Percentiles rank a stretch among this genome's conserved stretches.
Evolutionary conservation across 352 stramenopile genomes (phyloP).

Genomic region (Thalassiosira ordinaria): DNA sequence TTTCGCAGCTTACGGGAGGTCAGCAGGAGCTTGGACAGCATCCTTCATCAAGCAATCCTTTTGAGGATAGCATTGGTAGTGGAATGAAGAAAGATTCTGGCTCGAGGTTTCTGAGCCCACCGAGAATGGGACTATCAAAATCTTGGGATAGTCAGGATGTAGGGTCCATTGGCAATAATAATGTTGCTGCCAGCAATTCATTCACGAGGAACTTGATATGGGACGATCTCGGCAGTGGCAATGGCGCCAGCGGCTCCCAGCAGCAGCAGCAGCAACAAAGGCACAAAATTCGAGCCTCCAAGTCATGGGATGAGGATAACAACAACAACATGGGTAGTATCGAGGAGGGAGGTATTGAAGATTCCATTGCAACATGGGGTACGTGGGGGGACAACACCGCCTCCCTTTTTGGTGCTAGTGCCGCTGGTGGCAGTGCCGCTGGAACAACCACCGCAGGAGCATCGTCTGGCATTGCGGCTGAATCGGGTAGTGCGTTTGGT

Average conservation of each 20-base stretch:
- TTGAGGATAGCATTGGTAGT: not conserved
- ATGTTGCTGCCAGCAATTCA: not conserved
- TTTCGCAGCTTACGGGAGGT: not conserved
- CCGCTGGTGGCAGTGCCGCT: not conserved
- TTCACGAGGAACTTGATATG: constrained; percentile 3
- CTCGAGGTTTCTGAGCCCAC: not conserved
- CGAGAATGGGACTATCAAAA: constrained; percentile 30
- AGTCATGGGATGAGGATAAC: constrained; percentile 44
- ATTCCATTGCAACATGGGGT: not conserved
- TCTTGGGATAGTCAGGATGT: constrained; percentile 39
- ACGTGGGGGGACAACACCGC: constrained; percentile 25
- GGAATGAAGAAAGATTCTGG: not conserved
- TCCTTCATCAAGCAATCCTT: not conserved
- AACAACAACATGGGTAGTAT: not conserved
- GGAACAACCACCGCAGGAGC: not conserved
- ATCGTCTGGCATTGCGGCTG: not conserved
- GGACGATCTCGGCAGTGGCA: not conserved
- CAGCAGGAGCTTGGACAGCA: not conserved
- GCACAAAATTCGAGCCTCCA: constrained; percentile 22
- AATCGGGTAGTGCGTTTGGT: not conserved
- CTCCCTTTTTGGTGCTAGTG: not conserved
- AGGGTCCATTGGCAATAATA: not conserved
- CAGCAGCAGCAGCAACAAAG: constrained; percentile 1
- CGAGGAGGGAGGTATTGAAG: not conserved
- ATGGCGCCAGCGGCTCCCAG: not conserved